These are phyloP conservation scores for Yueomyces sp. DNA, from an alignment of 1,139 yeast genomes.

Conservation along the genomic window DNA sequence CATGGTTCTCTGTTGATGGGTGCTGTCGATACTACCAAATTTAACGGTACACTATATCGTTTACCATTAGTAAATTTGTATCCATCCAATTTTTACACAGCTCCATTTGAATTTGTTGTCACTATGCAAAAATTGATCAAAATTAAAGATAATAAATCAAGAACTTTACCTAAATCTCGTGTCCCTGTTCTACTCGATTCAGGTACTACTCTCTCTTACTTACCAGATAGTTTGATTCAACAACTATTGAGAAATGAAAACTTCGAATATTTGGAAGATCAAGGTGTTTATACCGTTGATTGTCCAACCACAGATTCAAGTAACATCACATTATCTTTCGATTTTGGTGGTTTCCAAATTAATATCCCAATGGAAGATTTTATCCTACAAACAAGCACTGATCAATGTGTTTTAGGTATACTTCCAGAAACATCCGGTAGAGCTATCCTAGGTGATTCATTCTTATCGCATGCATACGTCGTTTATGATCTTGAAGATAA, in stretches of 20 bases:
- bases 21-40: conserved; percentile 39
- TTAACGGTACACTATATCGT: conserved; percentile 27
- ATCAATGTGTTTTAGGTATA: conserved; percentile 26
- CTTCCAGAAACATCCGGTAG: conserved; percentile 20
- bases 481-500: conserved; percentile 63
- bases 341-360: conserved; percentile 42
- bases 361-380: conserved; percentile 36
- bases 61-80: conserved; percentile 32
- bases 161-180: conserved; percentile 16
- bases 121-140: conserved; percentile 28
- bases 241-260: conserved; percentile 25
- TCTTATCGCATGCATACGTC: conserved; percentile 60
- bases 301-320: conserved; percentile 20
- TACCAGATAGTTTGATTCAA: conserved; percentile 26
- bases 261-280: conserved; percentile 25
- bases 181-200: conserved; percentile 35
- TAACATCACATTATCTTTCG: conserved; percentile 26
- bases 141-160: background rate
- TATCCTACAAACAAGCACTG: conserved; percentile 10
- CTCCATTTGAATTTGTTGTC: conserved; percentile 32
- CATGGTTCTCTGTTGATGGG: conserved; percentile 43
- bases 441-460: conserved; percentile 56
- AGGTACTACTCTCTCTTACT: conserved; percentile 35
- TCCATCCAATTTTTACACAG: conserved; percentile 23
- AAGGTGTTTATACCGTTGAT: conserved; percentile 26